Evolutionary conservation across 228 moss, liverwort and hornwort genomes (phyloP).

Genomic region (Sphagnum magellanicum): DNA sequence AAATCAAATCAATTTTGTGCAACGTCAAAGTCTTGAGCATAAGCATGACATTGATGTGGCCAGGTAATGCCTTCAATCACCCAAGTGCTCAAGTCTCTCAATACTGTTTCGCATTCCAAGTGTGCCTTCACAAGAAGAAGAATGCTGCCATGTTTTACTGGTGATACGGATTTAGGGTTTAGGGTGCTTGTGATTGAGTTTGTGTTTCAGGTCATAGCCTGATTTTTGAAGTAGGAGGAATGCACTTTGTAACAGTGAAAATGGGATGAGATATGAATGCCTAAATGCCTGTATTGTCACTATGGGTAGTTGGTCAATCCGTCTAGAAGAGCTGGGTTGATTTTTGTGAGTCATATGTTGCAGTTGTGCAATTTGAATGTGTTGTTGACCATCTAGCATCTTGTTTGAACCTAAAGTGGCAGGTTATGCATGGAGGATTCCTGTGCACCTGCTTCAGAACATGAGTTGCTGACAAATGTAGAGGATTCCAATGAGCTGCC

Average conservation of each 20-base stretch:
- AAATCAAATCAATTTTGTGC: neutral
- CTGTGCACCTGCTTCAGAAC: conserved; percentile 1
- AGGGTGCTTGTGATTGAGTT: neutral
- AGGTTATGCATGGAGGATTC: neutral
- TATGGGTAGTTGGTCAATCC: too few species aligned
- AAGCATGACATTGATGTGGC: neutral
- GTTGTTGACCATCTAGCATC: neutral
- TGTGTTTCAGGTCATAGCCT: neutral
- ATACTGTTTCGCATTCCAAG: too few species aligned
- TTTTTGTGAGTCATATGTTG: too few species aligned
- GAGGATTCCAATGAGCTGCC: conserved; percentile 10
- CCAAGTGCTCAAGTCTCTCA: too few species aligned
- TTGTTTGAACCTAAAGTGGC: neutral
- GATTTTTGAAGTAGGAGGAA: neutral
- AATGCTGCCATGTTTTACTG: neutral
- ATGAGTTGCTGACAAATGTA: conserved; percentile 9
- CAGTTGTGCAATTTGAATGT: too few species aligned
- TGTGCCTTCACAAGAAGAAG: too few species aligned
- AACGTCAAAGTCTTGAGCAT: neutral
- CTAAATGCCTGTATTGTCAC: neutral
- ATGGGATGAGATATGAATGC: neutral
- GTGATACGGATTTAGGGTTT: neutral
- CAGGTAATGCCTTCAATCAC: too few species aligned
- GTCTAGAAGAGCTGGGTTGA: too few species aligned
- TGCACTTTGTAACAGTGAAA: neutral